These are phyloP conservation scores for Pharnaceum exiguum DNA, from an alignment of 148 eudicot species.

Conservation along the genomic window DNA sequence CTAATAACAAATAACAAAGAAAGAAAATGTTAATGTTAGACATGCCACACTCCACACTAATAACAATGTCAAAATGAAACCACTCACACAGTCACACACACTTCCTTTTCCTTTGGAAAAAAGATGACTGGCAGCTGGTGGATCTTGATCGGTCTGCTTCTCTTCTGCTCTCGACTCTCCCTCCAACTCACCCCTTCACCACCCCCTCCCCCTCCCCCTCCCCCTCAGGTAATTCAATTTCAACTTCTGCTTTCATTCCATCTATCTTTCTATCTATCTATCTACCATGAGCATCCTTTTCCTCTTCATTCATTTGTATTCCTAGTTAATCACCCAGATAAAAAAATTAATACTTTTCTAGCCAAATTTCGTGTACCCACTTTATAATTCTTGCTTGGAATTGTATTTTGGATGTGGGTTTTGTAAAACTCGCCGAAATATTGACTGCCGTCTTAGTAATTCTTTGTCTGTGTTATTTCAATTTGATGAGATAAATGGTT, in stretches of 20 bases:
- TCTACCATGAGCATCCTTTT: not conserved
- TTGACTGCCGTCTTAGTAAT: not conserved
- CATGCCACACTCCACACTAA: no score
- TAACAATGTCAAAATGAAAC: no score
- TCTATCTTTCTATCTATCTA: not conserved
- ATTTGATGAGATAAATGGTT: no score
- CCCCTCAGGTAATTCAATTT: conserved; percentile 9
- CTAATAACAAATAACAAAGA: no score
- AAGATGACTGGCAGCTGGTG: no score
- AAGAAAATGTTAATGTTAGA: no score
- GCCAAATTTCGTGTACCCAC: not conserved
- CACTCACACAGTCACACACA: no score
- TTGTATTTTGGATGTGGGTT: not conserved
- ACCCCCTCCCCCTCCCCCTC: not conserved
- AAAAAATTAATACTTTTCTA: no score
- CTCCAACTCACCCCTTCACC: not conserved
- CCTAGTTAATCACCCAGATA: not conserved
- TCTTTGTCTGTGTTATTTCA: not conserved
- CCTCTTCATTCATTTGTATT: not conserved
- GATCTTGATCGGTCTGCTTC: conserved; percentile 13
- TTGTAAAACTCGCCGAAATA: not conserved
- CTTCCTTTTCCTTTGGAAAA: no score
- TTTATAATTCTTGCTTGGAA: not conserved
- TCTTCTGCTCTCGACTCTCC: not conserved
- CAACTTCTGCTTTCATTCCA: not conserved